Conservation (phyloP, 352 stramenopile species). For the Globisporangium acanthophoron region DNA sequence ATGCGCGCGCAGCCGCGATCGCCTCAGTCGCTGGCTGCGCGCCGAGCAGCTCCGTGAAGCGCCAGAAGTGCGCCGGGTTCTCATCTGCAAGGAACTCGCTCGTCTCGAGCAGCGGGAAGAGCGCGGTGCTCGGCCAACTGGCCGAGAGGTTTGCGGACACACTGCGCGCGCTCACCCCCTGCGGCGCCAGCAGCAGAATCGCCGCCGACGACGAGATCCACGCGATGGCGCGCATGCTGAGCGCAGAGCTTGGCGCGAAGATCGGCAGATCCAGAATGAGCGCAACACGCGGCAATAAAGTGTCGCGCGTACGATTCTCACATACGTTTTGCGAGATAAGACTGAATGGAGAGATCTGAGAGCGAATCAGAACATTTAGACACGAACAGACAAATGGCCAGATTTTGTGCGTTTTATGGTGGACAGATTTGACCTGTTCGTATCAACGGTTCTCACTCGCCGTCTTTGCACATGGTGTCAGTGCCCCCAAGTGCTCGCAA, state of each 20-base stretch:
- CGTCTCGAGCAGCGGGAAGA: slow-evolving; percentile 51
- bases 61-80: slow-evolving; percentile 73
- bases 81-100: slow-evolving; percentile 80
- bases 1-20: slow-evolving; percentile 21
- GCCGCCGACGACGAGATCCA: slow-evolving; percentile 18
- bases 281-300: too few relatives aligned
- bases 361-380: too few relatives aligned
- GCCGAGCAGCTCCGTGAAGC: slow-evolving; percentile 51
- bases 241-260: not conserved
- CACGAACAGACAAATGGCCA: too few relatives aligned
- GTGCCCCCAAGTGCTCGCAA: too few relatives aligned
- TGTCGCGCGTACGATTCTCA: too few relatives aligned
- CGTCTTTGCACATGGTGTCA: too few relatives aligned
- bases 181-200: slow-evolving; percentile 15
- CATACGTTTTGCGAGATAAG: too few relatives aligned
- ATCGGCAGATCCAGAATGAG: too few relatives aligned
- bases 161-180: slow-evolving; percentile 18
- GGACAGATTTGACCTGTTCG: too few relatives aligned
- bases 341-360: too few relatives aligned
- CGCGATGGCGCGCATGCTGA: slow-evolving; percentile 1
- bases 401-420: too few relatives aligned
- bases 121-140: slow-evolving; percentile 51
- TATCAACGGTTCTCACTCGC: too few relatives aligned
- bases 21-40: slow-evolving; percentile 18
- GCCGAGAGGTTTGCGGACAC: slow-evolving; percentile 55